A percentile compares a stretch with the other conserved stretches of the same genome.
Conservation (phyloP, 371 early-diverging fungal species). For the Actinomortierella wolfii region DNA sequence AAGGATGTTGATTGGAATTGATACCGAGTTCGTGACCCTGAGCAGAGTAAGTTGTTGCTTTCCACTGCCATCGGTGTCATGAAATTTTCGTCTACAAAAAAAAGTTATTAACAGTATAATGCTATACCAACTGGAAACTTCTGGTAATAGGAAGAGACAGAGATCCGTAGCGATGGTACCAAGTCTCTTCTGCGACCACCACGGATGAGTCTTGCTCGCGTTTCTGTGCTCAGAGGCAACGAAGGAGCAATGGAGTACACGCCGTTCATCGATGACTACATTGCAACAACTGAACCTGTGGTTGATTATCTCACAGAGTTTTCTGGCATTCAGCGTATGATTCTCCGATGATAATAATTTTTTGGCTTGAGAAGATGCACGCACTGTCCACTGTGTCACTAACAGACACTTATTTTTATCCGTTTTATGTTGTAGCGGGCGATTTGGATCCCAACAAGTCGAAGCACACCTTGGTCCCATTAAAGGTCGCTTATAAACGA, state of each 20-base stretch:
- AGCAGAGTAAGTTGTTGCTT: constrained; percentile 55
- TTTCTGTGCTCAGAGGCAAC: constrained; percentile 87
- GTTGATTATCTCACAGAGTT: constrained; percentile 92
- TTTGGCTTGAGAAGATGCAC: constrained; percentile 3
- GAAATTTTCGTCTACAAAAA: constrained; percentile 1
- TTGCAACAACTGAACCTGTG: constrained; percentile 79
- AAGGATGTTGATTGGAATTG: constrained; percentile 82
- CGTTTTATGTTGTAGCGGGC: constrained; percentile 52
- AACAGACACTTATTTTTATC: constrained; percentile 4
- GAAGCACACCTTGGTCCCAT: constrained; percentile 78
- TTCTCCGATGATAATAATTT: no score
- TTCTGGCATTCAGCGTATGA: constrained; percentile 81
- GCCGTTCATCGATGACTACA: constrained; percentile 96
- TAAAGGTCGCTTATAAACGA: constrained; percentile 90
- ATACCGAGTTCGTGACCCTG: constrained; percentile 94
- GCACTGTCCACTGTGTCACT: no score
- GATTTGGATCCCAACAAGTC: constrained; percentile 81
- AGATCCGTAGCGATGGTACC: constrained; percentile 91
- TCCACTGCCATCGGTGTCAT: background rate
- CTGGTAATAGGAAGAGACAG: constrained; percentile 76
- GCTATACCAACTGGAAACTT: no score
- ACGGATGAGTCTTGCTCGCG: constrained; percentile 82
- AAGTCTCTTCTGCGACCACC: constrained; percentile 81
- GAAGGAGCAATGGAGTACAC: constrained; percentile 67
- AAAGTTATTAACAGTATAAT: background rate